Evolutionary conservation across 2,329 filamentous ascomycete species (phyloP).

Genomic region (Colletotrichum chrysophilum): DNA sequence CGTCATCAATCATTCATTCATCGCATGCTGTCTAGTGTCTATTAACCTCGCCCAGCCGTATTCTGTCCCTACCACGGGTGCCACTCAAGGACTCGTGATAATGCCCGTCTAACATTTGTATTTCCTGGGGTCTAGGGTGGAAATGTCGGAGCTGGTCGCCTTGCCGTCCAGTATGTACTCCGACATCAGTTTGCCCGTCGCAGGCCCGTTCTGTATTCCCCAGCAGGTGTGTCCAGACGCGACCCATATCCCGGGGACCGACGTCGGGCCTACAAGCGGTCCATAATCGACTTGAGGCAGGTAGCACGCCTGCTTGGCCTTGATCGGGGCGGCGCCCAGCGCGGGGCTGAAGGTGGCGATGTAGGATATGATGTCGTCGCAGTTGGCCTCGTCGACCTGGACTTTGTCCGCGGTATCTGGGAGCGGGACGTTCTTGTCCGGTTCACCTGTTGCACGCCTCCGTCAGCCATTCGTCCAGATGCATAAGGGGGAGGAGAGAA

Average conservation of each 20-base stretch:
- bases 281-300: slow-evolving; percentile 77
- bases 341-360: slow-evolving; percentile 70
- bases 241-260: slow-evolving; percentile 75
- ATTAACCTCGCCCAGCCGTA: neutral
- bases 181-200: slow-evolving; percentile 81
- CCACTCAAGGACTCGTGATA: rapidly evolving
- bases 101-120: slow-evolving; percentile 53
- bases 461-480: neutral
- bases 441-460: slow-evolving; percentile 60
- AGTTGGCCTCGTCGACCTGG: slow-evolving; percentile 74
- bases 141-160: slow-evolving; percentile 71
- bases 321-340: slow-evolving; percentile 71
- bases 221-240: slow-evolving; percentile 95
- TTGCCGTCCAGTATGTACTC: slow-evolving; percentile 79
- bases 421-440: slow-evolving; percentile 76
- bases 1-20: neutral
- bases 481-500: neutral
- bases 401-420: slow-evolving; percentile 80
- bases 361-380: slow-evolving; percentile 86
- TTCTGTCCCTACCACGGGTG: neutral
- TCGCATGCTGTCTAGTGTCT: neutral
- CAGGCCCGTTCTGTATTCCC: slow-evolving; percentile 96
- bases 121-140: slow-evolving; percentile 69
- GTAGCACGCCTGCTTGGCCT: slow-evolving; percentile 88
- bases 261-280: slow-evolving; percentile 80